Base-by-base conservation (phyloP, 768 basidiomycete species). In the Suillus tomentosus region DNA sequence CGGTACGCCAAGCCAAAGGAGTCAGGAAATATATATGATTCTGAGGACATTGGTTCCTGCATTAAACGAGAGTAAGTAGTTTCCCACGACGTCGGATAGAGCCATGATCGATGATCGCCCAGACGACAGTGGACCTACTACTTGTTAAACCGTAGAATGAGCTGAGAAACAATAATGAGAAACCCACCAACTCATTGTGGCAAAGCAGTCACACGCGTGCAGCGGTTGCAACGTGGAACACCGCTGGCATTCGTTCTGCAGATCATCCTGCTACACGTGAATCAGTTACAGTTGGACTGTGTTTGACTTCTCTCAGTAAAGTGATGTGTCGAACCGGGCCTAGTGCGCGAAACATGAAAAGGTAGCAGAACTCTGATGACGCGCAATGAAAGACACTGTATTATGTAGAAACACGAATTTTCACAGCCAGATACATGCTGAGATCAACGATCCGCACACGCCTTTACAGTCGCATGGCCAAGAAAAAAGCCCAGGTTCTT, bases 1-100 rank as follows among this genome's bases (percentile, higher is more conserved):
- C 9, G 17, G 50, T 51, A 27, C 15, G 50, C 24, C 24, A 27
- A 27, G 15, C 31, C 51, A 8, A 8, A 50, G 27, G 17, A 10
- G 51, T 51, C 15, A 17, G 27, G 14, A 10, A 17, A 31, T 31
- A 24, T 13, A 50, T 50, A 53, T 53, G 51, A 53, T 53, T 53
- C 51, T 53, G 51, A 53, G 27, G 51, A 53, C 51, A 50, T 50
- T 27, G 27, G 51, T 53, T 53, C 51, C 51, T 53, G 51, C 27
- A 53, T 53, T 53, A 53, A 53, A 53, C 51, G 9, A 9, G 15
- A 53, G 27, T 31, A 53, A 31, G 17, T 53, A 31, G 17, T 27
- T 53, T 53, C 51, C 27, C 51, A 31, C 51, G 51, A 53, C 24
- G 7, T 50, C 50, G 48, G 45, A n/a, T n/a, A 45, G n/a, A 22